These are phyloP conservation scores for Cydonia oblonga DNA, from an alignment of 331 rosid genomes.

Conservation along the genomic window DNA sequence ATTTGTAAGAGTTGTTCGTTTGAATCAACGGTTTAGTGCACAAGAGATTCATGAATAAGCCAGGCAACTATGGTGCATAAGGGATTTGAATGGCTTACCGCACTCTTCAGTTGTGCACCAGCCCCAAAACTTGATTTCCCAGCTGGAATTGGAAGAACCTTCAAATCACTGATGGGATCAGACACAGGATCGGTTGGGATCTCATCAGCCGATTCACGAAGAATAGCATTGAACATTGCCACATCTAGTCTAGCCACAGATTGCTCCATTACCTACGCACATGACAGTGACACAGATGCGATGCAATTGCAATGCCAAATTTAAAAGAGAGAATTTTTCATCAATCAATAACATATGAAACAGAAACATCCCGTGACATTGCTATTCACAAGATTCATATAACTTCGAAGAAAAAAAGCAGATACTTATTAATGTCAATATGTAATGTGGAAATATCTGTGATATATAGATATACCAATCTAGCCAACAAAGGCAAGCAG, in stretches of 20 bases:
- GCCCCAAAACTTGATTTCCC: conserved; percentile 86
- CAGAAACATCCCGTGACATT: not conserved
- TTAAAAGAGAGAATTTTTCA: not conserved
- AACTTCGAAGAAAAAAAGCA: not conserved
- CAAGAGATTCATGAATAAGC: not conserved
- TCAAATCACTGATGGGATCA: conserved; percentile 80
- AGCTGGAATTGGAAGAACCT: conserved; percentile 72
- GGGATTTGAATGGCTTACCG: conserved; percentile 36
- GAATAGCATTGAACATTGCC: conserved; percentile 98
- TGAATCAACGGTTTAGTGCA: not conserved
- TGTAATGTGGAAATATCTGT: not conserved
- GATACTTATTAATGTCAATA: not conserved
- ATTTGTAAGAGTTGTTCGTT: not conserved
- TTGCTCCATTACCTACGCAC: conserved; percentile 86
- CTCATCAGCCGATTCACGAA: conserved; percentile 80
- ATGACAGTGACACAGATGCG: not conserved
- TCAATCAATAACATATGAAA: not conserved
- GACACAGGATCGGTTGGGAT: conserved; percentile 94
- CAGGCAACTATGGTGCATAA: no score
- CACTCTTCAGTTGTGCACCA: conserved; percentile 92
- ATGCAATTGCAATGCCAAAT: conserved; percentile 10
- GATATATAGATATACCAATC: conserved; percentile 48
- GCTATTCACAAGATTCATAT: not conserved
- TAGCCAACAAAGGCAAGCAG: conserved; percentile 76
- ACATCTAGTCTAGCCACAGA: conserved; percentile 94